Percentiles rank a stretch among this genome's conserved stretches.
Conservation (phyloP, 169 alveolate genomes). For the Toxoplasma gondii region DNA sequence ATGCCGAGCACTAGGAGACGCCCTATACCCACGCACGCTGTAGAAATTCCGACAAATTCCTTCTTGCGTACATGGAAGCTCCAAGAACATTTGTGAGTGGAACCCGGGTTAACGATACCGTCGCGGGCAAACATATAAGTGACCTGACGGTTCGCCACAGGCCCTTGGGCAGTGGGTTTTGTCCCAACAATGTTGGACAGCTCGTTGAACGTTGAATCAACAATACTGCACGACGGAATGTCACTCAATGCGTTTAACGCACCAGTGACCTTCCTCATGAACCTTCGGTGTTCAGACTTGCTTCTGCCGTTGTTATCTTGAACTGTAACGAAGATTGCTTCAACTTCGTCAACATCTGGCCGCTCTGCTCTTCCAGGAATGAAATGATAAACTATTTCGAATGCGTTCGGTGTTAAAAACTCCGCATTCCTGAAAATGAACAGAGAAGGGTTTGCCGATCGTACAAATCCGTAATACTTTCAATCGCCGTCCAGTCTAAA, state of each 20-base stretch:
- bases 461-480: background rate
- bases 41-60: background rate
- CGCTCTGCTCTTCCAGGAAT: background rate
- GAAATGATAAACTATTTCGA: background rate
- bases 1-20: background rate
- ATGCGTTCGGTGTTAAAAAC: background rate
- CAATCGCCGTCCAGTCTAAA: background rate
- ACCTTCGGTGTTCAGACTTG: background rate
- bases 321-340: background rate
- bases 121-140: background rate
- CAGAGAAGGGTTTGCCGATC: background rate
- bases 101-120: background rate
- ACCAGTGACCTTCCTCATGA: background rate
- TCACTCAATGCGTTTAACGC: conserved; percentile 5
- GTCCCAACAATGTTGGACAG: background rate
- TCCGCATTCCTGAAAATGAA: background rate
- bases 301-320: background rate
- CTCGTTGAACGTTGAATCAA: background rate
- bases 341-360: background rate
- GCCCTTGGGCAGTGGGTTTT: background rate
- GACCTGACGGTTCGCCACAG: background rate
- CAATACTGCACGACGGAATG: background rate
- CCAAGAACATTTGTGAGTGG: background rate
- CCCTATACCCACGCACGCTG: background rate
- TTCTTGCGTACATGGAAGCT: background rate